Conservation (phyloP, 169 alveolate genomes). For the Plasmodium coatneyi region DNA sequence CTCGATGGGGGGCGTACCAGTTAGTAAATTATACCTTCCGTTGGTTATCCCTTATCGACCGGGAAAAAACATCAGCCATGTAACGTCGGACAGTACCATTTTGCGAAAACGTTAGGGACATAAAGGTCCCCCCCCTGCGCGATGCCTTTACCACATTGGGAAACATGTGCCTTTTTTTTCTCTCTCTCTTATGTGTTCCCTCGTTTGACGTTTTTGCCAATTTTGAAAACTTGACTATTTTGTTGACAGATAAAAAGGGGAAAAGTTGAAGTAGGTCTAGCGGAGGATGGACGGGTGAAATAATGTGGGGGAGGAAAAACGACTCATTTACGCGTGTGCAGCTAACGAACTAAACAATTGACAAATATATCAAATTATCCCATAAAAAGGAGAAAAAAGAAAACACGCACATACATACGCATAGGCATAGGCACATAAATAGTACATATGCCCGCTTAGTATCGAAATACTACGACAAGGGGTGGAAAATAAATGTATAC, state of each 20-base stretch:
- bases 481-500: not conserved
- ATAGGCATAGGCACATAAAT: not conserved
- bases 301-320: not conserved
- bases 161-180: not conserved
- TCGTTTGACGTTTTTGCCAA: not conserved
- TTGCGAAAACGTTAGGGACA: not conserved
- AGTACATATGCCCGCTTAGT: not conserved
- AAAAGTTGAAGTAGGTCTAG: not conserved
- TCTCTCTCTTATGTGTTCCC: not conserved
- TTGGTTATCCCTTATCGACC: not conserved
- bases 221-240: conserved; percentile 2
- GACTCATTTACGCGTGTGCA: not conserved
- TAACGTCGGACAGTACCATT: not conserved
- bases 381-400: conserved; percentile 3
- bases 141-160: not conserved
- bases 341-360: conserved; percentile 23
- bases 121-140: not conserved
- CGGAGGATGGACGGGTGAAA: not conserved
- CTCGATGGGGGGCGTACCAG: not conserved
- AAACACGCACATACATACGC: not conserved
- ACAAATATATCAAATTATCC: conserved; percentile 11
- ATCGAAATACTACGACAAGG: not conserved
- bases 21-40: not conserved
- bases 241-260: conserved; percentile 19
- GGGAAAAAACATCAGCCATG: not conserved